Percentiles rank a stretch among this genome's conserved stretches.
These are phyloP conservation scores for Coprinellus aureogranulatus DNA, from an alignment of 768 basidiomycete genomes.

Conservation along the genomic window DNA sequence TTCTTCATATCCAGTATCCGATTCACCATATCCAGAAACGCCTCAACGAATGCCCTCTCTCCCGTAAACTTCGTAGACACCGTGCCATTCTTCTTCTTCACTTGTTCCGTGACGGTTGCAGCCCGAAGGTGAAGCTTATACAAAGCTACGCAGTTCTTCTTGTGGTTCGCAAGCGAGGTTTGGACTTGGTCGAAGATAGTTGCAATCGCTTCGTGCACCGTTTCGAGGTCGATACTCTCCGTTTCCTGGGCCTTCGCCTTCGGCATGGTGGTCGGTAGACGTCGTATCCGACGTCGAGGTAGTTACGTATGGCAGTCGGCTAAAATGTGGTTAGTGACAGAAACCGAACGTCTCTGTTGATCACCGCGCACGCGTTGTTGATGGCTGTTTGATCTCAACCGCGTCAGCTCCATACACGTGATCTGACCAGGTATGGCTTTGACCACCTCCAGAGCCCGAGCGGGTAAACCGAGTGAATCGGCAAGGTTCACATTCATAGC, in stretches of 20 bases:
- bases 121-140: conserved; percentile 79
- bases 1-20: conserved; percentile 82
- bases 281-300: conserved; percentile 21
- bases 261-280: conserved; percentile 13
- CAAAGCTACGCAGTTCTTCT: conserved; percentile 86
- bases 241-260: conserved; percentile 7
- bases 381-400: too few species aligned
- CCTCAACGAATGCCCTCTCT: conserved; percentile 75
- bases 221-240: conserved; percentile 23
- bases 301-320: too few species aligned
- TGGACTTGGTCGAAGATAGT: conserved; percentile 78
- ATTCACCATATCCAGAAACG: conserved; percentile 70
- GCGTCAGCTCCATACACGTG: too few species aligned
- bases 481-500: too few species aligned
- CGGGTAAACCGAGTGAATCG: too few species aligned
- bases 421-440: too few species aligned
- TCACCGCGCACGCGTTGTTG: too few species aligned
- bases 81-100: conserved; percentile 38
- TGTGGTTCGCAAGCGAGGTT: conserved; percentile 77
- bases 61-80: conserved; percentile 58
- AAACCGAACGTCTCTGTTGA: too few species aligned
- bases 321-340: too few species aligned
- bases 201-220: conserved; percentile 34
- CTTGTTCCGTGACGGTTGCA: conserved; percentile 47
- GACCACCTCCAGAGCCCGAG: too few species aligned